Conservation (phyloP, 805 yeast genomes). For the Brettanomyces custersianus region DNA sequence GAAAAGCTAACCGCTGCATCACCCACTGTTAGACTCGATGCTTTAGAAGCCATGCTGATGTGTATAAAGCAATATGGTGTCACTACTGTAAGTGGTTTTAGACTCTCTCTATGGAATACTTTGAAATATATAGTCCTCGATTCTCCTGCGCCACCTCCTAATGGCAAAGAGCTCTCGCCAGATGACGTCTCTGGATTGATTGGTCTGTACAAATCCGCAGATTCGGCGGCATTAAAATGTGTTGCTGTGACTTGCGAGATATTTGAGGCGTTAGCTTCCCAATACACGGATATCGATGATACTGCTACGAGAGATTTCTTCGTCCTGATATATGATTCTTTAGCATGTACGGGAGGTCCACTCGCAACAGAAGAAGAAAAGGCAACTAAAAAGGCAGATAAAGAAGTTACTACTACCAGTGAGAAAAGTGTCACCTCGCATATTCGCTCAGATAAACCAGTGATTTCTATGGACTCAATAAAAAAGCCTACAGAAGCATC, state of each 20-base stretch:
- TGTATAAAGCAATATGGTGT: conserved; percentile 47
- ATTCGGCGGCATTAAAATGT: conserved; percentile 24
- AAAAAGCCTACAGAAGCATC: too few species aligned
- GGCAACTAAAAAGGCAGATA: too few species aligned
- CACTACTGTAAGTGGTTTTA: conserved; percentile 43
- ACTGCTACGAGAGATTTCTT: conserved; percentile 9
- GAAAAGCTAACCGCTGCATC: conserved; percentile 68
- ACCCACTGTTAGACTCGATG: conserved; percentile 64
- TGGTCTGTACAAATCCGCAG: conserved; percentile 23
- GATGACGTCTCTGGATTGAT: conserved; percentile 19
- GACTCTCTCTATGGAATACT: conserved; percentile 80
- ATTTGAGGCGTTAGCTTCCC: conserved; percentile 34
- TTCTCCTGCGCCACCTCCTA: too few species aligned
- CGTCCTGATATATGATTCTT: conserved; percentile 1
- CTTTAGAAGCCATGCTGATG: conserved; percentile 48
- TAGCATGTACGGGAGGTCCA: too few species aligned
- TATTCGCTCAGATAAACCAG: too few species aligned
- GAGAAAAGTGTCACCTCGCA: too few species aligned
- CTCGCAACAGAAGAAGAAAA: too few species aligned
- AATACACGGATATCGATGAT: conserved; percentile 9
- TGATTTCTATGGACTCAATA: too few species aligned
- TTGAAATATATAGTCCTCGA: conserved; percentile 85
- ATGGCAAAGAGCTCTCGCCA: conserved; percentile 42
- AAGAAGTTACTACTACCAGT: too few species aligned
- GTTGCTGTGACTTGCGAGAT: conserved; percentile 35